phyloP scores from a whole-genome alignment of 2,329 filamentous ascomycete genomes.

The Dothistroma septosporum region DNA sequence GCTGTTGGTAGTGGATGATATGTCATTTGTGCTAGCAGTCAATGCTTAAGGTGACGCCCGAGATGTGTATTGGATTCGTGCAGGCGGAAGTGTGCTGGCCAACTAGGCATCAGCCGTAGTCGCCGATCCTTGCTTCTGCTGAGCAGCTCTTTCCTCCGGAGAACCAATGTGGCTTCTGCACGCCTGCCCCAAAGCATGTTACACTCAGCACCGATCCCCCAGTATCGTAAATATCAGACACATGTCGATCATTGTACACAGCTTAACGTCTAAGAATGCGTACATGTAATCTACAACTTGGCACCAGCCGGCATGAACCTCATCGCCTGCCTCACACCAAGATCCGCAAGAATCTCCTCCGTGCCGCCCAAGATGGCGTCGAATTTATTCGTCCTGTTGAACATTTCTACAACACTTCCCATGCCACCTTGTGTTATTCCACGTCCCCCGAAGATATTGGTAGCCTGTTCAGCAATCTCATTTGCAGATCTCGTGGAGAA shows the following conservation, averaged over 20 bases:
- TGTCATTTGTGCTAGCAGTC: neutral
- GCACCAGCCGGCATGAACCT: constrained; percentile 62
- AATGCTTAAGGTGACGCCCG: neutral
- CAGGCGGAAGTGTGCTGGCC: neutral
- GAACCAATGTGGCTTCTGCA: neutral
- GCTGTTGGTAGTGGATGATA: neutral
- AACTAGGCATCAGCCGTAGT: neutral
- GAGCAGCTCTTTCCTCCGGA: neutral
- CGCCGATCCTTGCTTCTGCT: neutral
- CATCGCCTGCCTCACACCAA: constrained; percentile 80
- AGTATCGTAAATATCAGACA: too few species aligned
- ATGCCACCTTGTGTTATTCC: constrained; percentile 77
- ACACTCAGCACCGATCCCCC: too few species aligned
- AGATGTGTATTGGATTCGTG: neutral
- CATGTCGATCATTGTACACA: neutral
- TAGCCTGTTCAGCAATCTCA: constrained; percentile 76
- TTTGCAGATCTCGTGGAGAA: constrained; percentile 71
- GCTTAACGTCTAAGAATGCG: neutral
- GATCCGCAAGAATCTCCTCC: constrained; percentile 75
- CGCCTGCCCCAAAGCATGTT: neutral
- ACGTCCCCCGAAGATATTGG: constrained; percentile 81
- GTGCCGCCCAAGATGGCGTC: constrained; percentile 65
- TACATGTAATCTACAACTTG: constrained; percentile 16
- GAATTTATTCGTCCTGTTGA: constrained; percentile 78
- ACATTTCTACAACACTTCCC: constrained; percentile 78